Base-by-base conservation (phyloP, 495 filamentous ascomycete species). In the Cercophora samala region DNA sequence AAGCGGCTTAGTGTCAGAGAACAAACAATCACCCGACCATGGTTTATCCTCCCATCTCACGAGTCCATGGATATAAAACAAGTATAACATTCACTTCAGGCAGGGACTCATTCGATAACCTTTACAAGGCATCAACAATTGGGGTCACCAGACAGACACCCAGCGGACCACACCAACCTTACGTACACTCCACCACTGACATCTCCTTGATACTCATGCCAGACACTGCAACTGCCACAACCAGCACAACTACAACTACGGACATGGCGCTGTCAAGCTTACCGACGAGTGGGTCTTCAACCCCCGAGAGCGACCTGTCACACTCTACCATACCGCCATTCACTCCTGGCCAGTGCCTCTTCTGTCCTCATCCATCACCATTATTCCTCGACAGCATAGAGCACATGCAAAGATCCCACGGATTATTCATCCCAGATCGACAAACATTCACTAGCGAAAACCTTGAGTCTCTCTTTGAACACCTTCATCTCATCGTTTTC, bases 401-500 rank as follows among this genome's bases (percentile, higher is more conserved):
- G 56, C 77, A 79, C 70, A 79, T 79, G 74, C 74, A 71, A 61
- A 71, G 74, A 60, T 64, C 69, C n/a, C 76, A 79, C 69, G 70
- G 77, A 32, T 63, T 79, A 0, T 74, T 77, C 60, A 61, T 79
- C 26, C 74, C 74, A 23, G 54, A 70, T 55, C 70, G 62, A 42
- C 23, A 71, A 52, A 62, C 70, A 58, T 61, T 79, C 13, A 60
- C 64, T 2, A 17, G 5, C 15, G 75, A 76, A 26, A 71, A 76
- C 55, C 68, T 76, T 37, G 72, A 76, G 64, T 71, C 75, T 21
- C 66, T 79, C 21, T 60, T 80, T 58, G 62, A 67, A 61, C 75
- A 78, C 64, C 66, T 78, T 4, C 75, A 77, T 67, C 72, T 78
- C n/a, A 60, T 80, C 37, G 74, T 80, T 22, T 77, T 74, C 25